These are phyloP conservation scores for Dovyalis caffra DNA, from an alignment of 345 rosid species.

Conservation along the genomic window DNA sequence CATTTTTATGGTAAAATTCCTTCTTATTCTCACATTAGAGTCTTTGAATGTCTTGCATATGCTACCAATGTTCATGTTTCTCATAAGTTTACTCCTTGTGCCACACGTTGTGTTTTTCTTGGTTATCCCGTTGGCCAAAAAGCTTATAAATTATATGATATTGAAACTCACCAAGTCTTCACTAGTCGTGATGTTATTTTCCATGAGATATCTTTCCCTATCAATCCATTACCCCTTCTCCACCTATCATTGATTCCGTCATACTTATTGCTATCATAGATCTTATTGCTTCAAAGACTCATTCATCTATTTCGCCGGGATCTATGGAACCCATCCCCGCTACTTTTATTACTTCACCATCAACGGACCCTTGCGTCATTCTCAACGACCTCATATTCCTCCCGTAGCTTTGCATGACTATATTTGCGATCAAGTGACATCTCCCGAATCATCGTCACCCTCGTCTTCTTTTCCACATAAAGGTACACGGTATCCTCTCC, in stretches of 20 bases:
- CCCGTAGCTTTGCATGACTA: background rate
- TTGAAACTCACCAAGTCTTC: background rate
- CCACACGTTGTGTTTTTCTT: background rate
- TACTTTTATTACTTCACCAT: background rate
- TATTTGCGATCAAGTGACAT: background rate
- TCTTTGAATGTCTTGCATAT: background rate
- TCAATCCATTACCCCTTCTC: background rate
- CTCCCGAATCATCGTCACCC: background rate
- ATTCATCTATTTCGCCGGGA: background rate
- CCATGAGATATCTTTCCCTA: background rate
- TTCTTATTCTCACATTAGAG: background rate
- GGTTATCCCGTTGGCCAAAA: background rate
- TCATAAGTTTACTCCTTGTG: background rate
- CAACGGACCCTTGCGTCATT: no score
- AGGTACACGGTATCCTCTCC: constrained; percentile 1
- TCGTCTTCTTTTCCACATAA: background rate
- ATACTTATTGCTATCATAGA: no score
- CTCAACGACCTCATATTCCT: no score
- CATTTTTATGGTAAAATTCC: background rate
- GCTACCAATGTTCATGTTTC: background rate
- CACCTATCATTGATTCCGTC: accelerated
- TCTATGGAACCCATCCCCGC: background rate
- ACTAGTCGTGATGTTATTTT: background rate
- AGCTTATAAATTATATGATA: constrained; percentile 4
- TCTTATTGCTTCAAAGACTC: background rate